Evolutionary conservation across 2,329 filamentous ascomycete genomes (phyloP).

Genomic region (Pseudocercospora macadamiae): DNA sequence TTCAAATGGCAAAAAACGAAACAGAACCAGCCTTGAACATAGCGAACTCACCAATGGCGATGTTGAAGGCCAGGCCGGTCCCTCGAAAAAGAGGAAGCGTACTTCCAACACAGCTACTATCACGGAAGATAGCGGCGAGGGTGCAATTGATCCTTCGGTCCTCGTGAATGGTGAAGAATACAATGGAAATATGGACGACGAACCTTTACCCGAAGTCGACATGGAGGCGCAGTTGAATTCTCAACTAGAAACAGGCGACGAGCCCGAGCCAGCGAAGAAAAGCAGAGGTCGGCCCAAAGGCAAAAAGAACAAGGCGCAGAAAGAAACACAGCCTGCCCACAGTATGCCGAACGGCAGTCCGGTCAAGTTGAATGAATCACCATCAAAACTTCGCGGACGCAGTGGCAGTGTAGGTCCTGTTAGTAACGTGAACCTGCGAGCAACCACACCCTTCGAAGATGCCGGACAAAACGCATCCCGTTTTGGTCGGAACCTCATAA

Average conservation of each 20-base stretch:
- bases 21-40: constrained; percentile 22
- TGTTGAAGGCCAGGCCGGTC: constrained; percentile 14
- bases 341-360: constrained; percentile 26
- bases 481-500: constrained; percentile 76
- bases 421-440: constrained; percentile 41
- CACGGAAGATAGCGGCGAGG: constrained; percentile 16
- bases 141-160: constrained; percentile 18
- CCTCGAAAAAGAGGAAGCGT: constrained; percentile 23
- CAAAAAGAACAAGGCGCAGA: constrained; percentile 22
- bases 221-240: constrained; percentile 22
- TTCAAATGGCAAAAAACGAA: constrained; percentile 23
- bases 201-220: constrained; percentile 14
- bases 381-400: constrained; percentile 22
- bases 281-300: constrained; percentile 21
- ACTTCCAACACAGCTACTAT: constrained; percentile 18
- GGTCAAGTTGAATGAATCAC: constrained; percentile 26
- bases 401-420: constrained; percentile 35
- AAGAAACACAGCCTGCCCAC: constrained; percentile 6
- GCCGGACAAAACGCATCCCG: constrained; percentile 66
- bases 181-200: constrained; percentile 17
- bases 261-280: constrained; percentile 18
- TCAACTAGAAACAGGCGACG: constrained; percentile 17
- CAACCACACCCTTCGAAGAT: constrained; percentile 48
- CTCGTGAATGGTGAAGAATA: constrained; percentile 20
- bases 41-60: constrained; percentile 11